Conservation (phyloP, 1,284 basidiomycete genomes). For the Sporisorium exsertum region DNA sequence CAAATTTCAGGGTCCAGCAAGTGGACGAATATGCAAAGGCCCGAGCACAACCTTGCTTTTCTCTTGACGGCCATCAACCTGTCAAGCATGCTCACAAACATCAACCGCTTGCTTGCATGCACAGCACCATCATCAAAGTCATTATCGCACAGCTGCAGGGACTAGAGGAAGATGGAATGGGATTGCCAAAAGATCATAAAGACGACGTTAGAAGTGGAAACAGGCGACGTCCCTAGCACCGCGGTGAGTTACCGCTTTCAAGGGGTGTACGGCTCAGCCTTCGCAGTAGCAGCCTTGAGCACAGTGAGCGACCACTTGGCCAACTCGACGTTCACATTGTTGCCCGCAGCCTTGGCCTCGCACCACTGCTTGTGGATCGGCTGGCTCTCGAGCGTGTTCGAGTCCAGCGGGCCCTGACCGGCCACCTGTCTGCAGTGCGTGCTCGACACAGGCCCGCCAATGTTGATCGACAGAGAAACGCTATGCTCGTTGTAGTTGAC, state of each 20-base stretch:
- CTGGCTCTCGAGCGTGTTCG: slow-evolving; percentile 47
- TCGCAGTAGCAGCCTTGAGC: slow-evolving; percentile 5
- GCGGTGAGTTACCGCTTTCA: background rate
- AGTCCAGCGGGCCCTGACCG: slow-evolving; percentile 35
- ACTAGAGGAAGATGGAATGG: background rate
- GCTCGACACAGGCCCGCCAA: background rate
- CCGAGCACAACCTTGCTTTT: slow-evolving; percentile 8
- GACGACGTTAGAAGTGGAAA: background rate
- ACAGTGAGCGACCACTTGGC: slow-evolving; percentile 47
- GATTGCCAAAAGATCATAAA: background rate
- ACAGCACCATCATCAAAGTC: background rate
- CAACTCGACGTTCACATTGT: slow-evolving; percentile 2
- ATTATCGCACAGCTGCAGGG: background rate
- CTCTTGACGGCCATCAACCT: background rate
- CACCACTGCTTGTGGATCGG: slow-evolving; percentile 15
- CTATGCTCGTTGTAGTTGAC: slow-evolving; percentile 46
- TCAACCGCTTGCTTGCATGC: background rate
- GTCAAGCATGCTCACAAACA: background rate
- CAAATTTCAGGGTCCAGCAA: slow-evolving; percentile 30
- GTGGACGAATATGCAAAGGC: background rate
- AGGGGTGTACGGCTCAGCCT: background rate
- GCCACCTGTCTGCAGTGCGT: slow-evolving; percentile 20
- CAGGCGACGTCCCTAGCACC: background rate
- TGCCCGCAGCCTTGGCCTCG: slow-evolving; percentile 6
- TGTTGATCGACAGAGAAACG: slow-evolving; percentile 14